phyloP scores from a whole-genome alignment of 83 land plant species.

The Thuja plicata region DNA sequence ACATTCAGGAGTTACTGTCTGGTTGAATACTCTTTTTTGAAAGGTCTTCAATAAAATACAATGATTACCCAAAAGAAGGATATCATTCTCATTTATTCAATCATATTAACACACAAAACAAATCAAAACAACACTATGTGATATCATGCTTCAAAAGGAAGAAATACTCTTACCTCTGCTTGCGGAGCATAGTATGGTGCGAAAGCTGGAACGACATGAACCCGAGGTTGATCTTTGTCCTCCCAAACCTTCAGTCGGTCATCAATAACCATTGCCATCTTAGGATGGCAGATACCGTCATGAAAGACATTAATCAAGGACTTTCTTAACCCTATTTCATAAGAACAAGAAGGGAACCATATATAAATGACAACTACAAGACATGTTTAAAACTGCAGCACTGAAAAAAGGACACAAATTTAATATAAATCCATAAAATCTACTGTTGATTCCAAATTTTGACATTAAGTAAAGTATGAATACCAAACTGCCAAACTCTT shows the following conservation, averaged over 20 bases:
- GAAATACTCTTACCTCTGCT: slow-evolving; percentile 71
- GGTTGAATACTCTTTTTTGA: neutral
- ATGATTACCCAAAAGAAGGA: neutral
- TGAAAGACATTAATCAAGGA: slow-evolving; percentile 80
- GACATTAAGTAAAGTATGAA: neutral
- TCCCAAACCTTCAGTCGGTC: slow-evolving; percentile 94
- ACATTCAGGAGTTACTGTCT: neutral
- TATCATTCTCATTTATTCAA: neutral
- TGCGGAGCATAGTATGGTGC: slow-evolving; percentile 95
- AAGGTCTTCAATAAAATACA: neutral
- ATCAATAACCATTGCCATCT: slow-evolving; percentile 99
- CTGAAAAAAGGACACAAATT: neutral
- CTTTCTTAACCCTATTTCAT: slow-evolving; percentile 60
- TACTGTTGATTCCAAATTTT: neutral
- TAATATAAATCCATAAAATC: slow-evolving; percentile 5
- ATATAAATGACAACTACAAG: neutral
- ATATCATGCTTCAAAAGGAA: neutral
- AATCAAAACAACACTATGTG: neutral
- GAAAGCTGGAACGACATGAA: slow-evolving; percentile 94
- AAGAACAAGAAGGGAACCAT: neutral
- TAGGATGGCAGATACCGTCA: slow-evolving; percentile 81
- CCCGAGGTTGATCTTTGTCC: slow-evolving; percentile 91
- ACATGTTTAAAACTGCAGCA: neutral
- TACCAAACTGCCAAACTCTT: neutral
- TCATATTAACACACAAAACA: neutral